Percentiles rank a stretch among this genome's conserved stretches.
These are phyloP conservation scores for Polygonum aviculare DNA, from an alignment of 148 eudicot species.

Conservation along the genomic window DNA sequence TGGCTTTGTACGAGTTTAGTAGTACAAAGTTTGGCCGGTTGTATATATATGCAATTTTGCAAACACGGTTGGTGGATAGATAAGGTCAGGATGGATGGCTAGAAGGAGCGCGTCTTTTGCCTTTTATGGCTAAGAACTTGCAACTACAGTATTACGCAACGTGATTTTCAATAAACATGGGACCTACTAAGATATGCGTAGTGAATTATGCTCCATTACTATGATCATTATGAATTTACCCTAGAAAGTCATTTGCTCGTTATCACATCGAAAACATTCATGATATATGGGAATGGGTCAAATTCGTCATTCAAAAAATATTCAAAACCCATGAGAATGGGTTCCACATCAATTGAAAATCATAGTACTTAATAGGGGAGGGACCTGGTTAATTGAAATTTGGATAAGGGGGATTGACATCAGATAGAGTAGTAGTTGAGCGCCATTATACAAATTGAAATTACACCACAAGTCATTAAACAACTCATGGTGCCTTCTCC, in stretches of 20 bases:
- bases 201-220: too few relatives aligned
- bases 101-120: neutral
- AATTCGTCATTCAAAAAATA: too few relatives aligned
- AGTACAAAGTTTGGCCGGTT: neutral
- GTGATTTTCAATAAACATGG: neutral
- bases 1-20: neutral
- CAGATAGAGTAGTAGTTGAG: neutral
- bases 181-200: too few relatives aligned
- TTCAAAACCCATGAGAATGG: neutral
- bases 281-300: too few relatives aligned
- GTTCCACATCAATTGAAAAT: neutral
- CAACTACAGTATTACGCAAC: neutral
- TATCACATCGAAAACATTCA: too few relatives aligned
- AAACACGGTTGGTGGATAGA: neutral
- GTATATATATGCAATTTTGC: neutral
- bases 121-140: neutral
- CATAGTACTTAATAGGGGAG: neutral
- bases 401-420: neutral
- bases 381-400: neutral
- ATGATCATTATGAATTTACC: too few relatives aligned
- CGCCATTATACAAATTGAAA: neutral
- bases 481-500: neutral
- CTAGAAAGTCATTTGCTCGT: too few relatives aligned
- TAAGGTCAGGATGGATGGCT: slow-evolving; percentile 2
- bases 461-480: neutral